phyloP scores from a whole-genome alignment of 2,329 filamentous ascomycete genomes.

The Exophiala viscosa region DNA sequence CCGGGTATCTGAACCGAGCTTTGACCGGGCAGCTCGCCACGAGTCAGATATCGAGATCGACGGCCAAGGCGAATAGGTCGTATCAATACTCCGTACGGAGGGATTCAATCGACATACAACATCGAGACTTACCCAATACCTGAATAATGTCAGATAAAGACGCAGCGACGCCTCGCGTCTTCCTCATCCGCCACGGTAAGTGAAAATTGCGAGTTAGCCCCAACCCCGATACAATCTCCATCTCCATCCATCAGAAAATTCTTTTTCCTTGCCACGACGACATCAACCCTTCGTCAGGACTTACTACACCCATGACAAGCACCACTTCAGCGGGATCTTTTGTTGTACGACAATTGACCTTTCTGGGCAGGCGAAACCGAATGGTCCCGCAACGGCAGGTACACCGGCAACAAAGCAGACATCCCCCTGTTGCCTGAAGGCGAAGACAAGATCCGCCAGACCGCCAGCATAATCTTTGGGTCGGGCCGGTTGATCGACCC shows the following conservation, averaged over 20 bases:
- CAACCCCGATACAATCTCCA: no score
- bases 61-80: no score
- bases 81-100: no score
- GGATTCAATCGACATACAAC: not conserved
- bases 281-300: not conserved
- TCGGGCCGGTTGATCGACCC: slow-evolving; percentile 52
- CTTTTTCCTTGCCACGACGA: not conserved
- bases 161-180: slow-evolving; percentile 24
- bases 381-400: slow-evolving; percentile 48
- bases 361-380: slow-evolving; percentile 40
- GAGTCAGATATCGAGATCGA: no score
- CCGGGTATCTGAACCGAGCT: no score
- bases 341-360: not conserved
- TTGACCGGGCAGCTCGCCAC: no score
- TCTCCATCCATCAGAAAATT: not conserved
- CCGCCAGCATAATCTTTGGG: slow-evolving; percentile 48
- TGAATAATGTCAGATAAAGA: slow-evolving; percentile 28
- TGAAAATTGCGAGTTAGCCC: not conserved
- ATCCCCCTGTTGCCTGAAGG: slow-evolving; percentile 42
- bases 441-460: slow-evolving; percentile 44
- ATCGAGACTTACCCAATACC: not conserved
- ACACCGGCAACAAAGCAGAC: slow-evolving; percentile 44
- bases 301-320: not conserved
- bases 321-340: not conserved
- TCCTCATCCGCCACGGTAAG: slow-evolving; percentile 28